These are phyloP conservation scores for Oidiodendron maius DNA, from an alignment of 495 filamentous ascomycete species.

Conservation along the genomic window DNA sequence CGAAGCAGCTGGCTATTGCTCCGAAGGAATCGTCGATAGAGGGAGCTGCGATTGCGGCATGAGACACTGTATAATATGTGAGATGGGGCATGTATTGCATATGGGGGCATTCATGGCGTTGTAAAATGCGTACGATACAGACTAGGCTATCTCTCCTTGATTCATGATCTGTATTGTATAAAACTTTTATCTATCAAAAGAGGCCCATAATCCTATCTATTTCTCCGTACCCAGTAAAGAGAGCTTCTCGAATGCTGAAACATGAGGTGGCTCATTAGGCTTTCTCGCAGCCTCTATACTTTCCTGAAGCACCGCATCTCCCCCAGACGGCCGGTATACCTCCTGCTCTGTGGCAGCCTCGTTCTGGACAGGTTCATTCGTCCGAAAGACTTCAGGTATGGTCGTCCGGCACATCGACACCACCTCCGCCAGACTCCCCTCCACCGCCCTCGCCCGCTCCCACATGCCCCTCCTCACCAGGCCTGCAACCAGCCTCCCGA, in stretches of 20 bases:
- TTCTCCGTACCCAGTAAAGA: constrained; percentile 40
- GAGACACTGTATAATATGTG: constrained; percentile 20
- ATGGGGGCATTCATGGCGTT: constrained; percentile 21
- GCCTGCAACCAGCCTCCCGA: constrained; percentile 64
- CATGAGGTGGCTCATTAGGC: constrained; percentile 38
- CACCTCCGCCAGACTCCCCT: constrained; percentile 65
- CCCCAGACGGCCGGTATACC: constrained; percentile 30
- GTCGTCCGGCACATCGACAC: constrained; percentile 57
- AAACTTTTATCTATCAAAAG: background rate
- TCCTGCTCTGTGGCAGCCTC: constrained; percentile 8
- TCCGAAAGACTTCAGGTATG: constrained; percentile 62
- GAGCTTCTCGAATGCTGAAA: constrained; percentile 45
- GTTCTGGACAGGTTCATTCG: constrained; percentile 15
- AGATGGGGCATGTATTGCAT: constrained; percentile 12
- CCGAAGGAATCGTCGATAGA: constrained; percentile 18
- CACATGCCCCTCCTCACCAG: constrained; percentile 76
- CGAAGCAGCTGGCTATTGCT: constrained; percentile 34
- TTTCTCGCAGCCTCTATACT: constrained; percentile 38
- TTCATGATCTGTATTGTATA: constrained; percentile 8
- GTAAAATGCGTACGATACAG: constrained; percentile 9
- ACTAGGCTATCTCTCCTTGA: constrained; percentile 16
- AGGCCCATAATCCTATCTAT: constrained; percentile 1
- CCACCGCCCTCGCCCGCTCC: constrained; percentile 74
- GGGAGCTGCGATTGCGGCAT: background rate
- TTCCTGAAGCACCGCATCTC: constrained; percentile 45